Evolutionary conservation across 257 asterid species (phyloP).

Genomic region (Solanum ossicruentum): DNA sequence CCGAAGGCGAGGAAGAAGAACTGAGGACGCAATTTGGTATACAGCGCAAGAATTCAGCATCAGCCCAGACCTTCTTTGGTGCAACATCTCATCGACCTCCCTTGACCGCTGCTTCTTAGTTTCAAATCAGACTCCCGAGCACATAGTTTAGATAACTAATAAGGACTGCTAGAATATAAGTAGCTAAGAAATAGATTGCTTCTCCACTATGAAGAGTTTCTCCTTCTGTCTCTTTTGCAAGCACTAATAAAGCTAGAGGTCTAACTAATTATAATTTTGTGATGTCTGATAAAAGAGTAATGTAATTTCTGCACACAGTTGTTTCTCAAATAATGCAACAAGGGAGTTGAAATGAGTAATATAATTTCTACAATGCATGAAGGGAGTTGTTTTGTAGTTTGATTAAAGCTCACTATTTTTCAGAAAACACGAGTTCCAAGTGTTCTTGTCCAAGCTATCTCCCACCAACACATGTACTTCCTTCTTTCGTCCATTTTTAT

Average conservation of each 20-base stretch:
- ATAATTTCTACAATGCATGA: not conserved
- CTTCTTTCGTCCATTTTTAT: no score
- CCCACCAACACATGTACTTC: rapidly evolving
- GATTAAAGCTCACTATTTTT: not conserved
- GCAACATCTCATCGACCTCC: conserved; percentile 17
- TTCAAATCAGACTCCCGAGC: not conserved
- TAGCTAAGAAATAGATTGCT: not conserved
- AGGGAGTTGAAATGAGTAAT: not conserved
- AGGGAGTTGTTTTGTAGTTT: not conserved
- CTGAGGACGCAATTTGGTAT: conserved; percentile 13
- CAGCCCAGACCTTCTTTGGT: conserved; percentile 9
- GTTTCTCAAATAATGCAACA: not conserved
- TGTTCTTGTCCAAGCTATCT: not conserved
- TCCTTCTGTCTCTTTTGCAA: not conserved
- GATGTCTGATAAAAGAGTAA: not conserved
- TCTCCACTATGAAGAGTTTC: not conserved
- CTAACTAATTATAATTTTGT: not conserved
- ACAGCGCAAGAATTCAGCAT: conserved; percentile 8
- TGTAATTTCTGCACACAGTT: not conserved
- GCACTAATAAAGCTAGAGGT: not conserved
- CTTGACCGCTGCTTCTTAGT: conserved; percentile 37
- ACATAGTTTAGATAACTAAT: not conserved
- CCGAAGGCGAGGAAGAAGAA: conserved; percentile 8
- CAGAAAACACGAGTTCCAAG: not conserved
- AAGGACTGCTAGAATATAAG: not conserved